Evolutionary conservation across 495 filamentous ascomycete genomes (phyloP), one percentile per base, ranked within the genome.

Genomic region (Aspergillus sclerotiicarbonarius): DNA sequence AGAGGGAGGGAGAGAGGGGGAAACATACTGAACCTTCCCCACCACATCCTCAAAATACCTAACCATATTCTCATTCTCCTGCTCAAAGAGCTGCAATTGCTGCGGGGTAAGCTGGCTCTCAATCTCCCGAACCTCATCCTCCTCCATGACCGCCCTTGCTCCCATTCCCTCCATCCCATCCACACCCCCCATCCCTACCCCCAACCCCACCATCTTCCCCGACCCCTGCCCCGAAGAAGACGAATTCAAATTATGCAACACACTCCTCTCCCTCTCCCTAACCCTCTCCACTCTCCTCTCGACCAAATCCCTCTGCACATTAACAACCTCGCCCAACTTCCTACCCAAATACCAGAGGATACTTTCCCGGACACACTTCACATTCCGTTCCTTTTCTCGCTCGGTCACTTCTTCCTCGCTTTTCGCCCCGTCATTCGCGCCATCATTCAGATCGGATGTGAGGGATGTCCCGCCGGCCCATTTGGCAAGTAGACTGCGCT

Each of bases 51-150:
- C 90, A 70, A 93, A 96, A 71, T 96, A 89, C 71, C 85, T 88
- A 51, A 98, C 73, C 89, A 98, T 91, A 54, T 89, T 82, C 67
- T 91, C 86, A 69, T 99, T 98, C 71, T 97, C 92, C 71, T 89
- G 84, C 39, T 90, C 92, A 73, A 99, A 97, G 61, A 97, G 79
- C 71, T 96, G 93, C 53, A 91, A 71, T 70, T 98, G 92, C 61
- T 96, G 91, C 48, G 83, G 81, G 18, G 84, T 88, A 58, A 98
- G 73, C 57, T 88, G 80, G 31, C 81, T 73, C 57, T 87, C 80
- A 19, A 82, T 82, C 15, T 72, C 72, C 35, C 74, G 71, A 58
- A 78, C 67, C 51, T 83, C 74, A 35, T 72, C 68, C 51, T 81
- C 73, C 39, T 70, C 71, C 7, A 78, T 65, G 18, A 53, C 66